Evolutionary conservation across 371 early-diverging fungal genomes (phyloP), one percentile per base, ranked within the genome.

Genomic region (Phascolomyces articulosus): DNA sequence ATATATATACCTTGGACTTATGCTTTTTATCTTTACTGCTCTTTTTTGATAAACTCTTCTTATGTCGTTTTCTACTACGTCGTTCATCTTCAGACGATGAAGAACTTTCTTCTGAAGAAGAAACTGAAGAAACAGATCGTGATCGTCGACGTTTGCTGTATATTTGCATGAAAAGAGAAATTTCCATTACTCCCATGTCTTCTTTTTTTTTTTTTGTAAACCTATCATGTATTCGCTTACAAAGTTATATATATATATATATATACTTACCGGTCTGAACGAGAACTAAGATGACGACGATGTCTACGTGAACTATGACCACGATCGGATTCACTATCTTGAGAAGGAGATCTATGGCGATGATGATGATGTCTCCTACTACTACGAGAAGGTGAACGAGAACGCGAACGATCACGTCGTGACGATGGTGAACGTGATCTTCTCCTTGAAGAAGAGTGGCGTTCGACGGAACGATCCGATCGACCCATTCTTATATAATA

Each of bases 1-100:
- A n/a, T n/a, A n/a, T n/a, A n/a, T n/a, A 41, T 21, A 63, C 57
- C 51, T 69, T 75, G 18, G 63, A 66, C 60, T 73, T 78, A 40
- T 71, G 75, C 24, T 69, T 66, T 57, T 75, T 79, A 51, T 66
- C 63, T 44, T 44, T 44, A 44, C 44, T 44, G 44, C 44, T 44
- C 15, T n/a, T 44, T 58, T 68, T 71, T 34, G 64, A 69, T 54
- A 55, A 34, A 24, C 51, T 51, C 40, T 66, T 66, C 15, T 60
- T 65, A 41, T 63, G 66, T 58, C 64, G 49, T 40, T 24, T 57
- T 34, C 34, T 34, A 34, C 34, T 34, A 28, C 58, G 64, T 38
- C 66, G 38, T 49, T 57, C 62, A 28, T 54, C 63, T n/a, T 65
- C 58, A 2, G 56, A 66, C 9, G 64, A 60, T n/a, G 58, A 58